Evolutionary conservation across 306 rosid species (phyloP), one percentile per base, ranked within the genome.

Genomic region (Pachyrhizus erosus): DNA sequence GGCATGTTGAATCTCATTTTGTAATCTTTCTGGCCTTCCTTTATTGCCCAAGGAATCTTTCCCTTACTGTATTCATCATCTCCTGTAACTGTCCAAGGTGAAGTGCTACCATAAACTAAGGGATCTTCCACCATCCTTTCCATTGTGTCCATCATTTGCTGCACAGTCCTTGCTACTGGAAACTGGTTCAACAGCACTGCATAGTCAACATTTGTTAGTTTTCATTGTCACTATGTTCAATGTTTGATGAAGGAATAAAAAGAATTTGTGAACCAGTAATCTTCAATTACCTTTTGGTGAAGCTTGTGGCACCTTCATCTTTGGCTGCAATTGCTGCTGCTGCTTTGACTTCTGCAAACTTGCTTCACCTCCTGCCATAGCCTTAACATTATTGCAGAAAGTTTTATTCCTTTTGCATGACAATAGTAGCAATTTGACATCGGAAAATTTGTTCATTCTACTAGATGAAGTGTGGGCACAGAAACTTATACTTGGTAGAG

Each of bases 121-220:
- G 85, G 88, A 40, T 76, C 34, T 40, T 80, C 88, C n/a, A 61
- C 82, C 46, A 85, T 85, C 26, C 78, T 75, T 9, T 84, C 87
- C 84, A 84, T 68, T 68, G 87, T 80, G 61, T 84, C 87, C 84
- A 84, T 66, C 87, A 79, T 80, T 80, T 84, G 87, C 65, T 73
- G 84, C 81, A 80, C 21, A 5, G 84, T 75, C 10, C 82, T 80
- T 7, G 87, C 69, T 68, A 68, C 87, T 17, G 87, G 87, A 84
- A 80, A 84, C 60, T 75, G 81, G 69, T 69, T 75, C 70, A 69
- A 58, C 75, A 80, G 29, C 34, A 75, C 87, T 80, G 74, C 0
- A 33, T 42, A 21, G 29, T 4, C 46, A 43, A 5, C 81, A 77
- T 61, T 77, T 76, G 23, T 77, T 15, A 84, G 5, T n/a, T 24